These are phyloP conservation scores for Tephrocybe sp. DNA, from an alignment of 768 basidiomycete genomes.

Conservation along the genomic window DNA sequence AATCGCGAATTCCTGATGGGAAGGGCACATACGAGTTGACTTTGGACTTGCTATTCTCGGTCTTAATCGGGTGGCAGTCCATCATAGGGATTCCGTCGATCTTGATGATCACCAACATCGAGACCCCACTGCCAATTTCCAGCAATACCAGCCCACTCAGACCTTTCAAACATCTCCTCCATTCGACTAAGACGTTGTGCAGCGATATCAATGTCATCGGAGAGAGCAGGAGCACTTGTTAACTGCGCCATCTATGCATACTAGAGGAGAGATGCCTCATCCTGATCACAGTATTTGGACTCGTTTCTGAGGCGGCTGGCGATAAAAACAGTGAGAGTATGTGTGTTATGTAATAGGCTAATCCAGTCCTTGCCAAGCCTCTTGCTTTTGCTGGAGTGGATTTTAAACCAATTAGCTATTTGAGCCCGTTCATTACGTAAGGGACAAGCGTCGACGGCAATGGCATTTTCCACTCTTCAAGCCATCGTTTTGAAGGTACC, in stretches of 20 bases:
- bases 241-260: not conserved
- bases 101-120: constrained; percentile 10
- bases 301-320: constrained; percentile 1
- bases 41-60: no score
- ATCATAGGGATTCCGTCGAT: constrained; percentile 1
- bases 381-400: constrained; percentile 1
- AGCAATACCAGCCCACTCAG: constrained; percentile 11
- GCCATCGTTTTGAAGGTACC: not conserved
- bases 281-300: not conserved
- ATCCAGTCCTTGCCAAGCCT: not conserved
- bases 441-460: not conserved
- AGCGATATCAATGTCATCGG: constrained; percentile 4
- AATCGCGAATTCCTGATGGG: no score
- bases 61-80: no score
- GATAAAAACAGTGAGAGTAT: constrained; percentile 4
- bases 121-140: constrained; percentile 17
- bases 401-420: constrained; percentile 9
- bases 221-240: not conserved
- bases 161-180: constrained; percentile 16
- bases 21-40: no score
- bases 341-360: not conserved
- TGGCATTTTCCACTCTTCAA: not conserved
- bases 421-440: not conserved
- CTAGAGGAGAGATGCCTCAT: not conserved
- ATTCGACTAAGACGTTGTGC: constrained; percentile 3